These are phyloP conservation scores for Phytophthora nicotianae DNA, from an alignment of 352 stramenopile species.

Conservation along the genomic window DNA sequence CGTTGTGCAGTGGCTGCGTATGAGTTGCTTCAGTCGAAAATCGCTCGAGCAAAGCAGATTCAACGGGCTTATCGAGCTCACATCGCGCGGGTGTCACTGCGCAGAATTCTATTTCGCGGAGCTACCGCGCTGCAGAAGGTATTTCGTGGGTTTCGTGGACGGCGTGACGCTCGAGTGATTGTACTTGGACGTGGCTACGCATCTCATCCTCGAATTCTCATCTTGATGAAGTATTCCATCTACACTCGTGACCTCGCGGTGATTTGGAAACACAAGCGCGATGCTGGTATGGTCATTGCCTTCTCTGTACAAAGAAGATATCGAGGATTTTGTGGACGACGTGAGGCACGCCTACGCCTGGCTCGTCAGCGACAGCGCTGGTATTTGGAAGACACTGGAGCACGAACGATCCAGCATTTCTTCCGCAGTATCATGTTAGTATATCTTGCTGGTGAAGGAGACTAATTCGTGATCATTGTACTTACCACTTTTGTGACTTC, in stretches of 20 bases:
- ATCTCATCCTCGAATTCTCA: conserved; percentile 46
- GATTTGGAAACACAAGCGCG: conserved; percentile 63
- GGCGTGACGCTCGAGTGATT: conserved; percentile 33
- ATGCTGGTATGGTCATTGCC: conserved; percentile 50
- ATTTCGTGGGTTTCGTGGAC: conserved; percentile 55
- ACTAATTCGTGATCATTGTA: not conserved
- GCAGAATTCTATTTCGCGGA: conserved; percentile 39
- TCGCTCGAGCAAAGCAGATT: conserved; percentile 42
- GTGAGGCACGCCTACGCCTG: conserved; percentile 35
- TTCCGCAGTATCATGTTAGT: conserved; percentile 80
- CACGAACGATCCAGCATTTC: conserved; percentile 70
- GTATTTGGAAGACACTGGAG: conserved; percentile 46
- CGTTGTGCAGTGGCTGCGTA: conserved; percentile 24
- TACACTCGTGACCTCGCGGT: conserved; percentile 60
- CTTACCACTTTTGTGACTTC: conserved; percentile 10
- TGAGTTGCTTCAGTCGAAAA: conserved; percentile 27
- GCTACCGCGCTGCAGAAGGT: conserved; percentile 58
- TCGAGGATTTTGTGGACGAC: conserved; percentile 58
- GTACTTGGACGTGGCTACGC: conserved; percentile 55
- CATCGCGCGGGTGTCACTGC: conserved; percentile 49
- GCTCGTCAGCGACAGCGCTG: conserved; percentile 35
- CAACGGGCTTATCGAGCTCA: conserved; percentile 62
- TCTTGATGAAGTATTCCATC: conserved; percentile 53
- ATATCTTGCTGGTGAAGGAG: not conserved
- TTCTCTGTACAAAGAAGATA: conserved; percentile 43